These are phyloP conservation scores for Coprinopsis sp. DNA, from an alignment of 768 basidiomycete genomes.

Conservation along the genomic window DNA sequence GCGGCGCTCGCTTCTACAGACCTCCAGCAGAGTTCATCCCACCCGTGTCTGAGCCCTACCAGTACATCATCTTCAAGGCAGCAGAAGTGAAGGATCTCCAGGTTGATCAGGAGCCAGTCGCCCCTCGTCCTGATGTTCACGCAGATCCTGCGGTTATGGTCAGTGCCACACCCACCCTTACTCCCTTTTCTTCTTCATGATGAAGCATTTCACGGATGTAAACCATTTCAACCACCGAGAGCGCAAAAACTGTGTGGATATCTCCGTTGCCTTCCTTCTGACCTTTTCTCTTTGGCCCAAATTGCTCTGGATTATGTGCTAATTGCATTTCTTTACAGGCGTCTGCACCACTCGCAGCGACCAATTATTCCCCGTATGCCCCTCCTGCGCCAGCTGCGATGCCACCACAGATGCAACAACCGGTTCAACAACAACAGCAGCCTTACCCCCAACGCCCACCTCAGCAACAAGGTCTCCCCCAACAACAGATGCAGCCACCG, in stretches of 20 bases:
- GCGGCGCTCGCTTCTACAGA: slow-evolving; percentile 28
- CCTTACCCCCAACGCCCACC: slow-evolving; percentile 19
- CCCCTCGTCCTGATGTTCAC: slow-evolving; percentile 57
- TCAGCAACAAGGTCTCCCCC: slow-evolving; percentile 18
- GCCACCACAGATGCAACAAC: slow-evolving; percentile 14
- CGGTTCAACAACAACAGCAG: slow-evolving; percentile 22
- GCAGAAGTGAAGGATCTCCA: slow-evolving; percentile 88
- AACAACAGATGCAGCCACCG: slow-evolving; percentile 11
- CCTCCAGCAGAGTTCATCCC: slow-evolving; percentile 77
- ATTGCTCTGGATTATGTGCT: neutral
- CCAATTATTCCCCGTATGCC: slow-evolving; percentile 1
- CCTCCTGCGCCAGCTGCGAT: slow-evolving; percentile 18
- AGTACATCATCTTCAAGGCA: slow-evolving; percentile 88
- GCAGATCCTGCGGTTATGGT: slow-evolving; percentile 85
- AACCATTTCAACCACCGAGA: slow-evolving; percentile 22
- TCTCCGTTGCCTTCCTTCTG: slow-evolving; percentile 63
- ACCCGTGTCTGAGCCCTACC: slow-evolving; percentile 77
- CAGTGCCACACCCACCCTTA: slow-evolving; percentile 23
- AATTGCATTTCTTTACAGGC: slow-evolving; percentile 31
- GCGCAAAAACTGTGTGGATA: slow-evolving; percentile 45
- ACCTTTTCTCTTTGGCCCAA: slow-evolving; percentile 16
- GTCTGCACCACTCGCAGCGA: slow-evolving; percentile 35
- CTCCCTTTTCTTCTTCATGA: slow-evolving; percentile 14
- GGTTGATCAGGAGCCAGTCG: slow-evolving; percentile 68
- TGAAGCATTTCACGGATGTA: slow-evolving; percentile 30